Evolutionary conservation across 306 rosid genomes (phyloP), one percentile per base, ranked within the genome.

Genomic region (Senna tora): DNA sequence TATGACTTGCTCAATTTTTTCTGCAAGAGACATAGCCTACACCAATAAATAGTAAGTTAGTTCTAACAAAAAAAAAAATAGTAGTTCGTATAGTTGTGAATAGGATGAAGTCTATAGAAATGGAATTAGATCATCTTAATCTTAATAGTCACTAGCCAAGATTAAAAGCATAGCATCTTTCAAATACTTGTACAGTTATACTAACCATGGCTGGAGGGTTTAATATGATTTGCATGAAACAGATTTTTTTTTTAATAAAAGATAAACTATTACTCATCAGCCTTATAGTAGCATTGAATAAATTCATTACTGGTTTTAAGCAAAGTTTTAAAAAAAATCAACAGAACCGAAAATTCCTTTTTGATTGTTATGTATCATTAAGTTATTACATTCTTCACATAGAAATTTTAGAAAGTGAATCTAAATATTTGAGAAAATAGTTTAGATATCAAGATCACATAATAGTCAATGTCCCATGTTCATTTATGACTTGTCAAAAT

Each of bases 1-100:
- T 69, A 94, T 76, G 77, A 76, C 67, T 74, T 79, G 92, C 83
- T 77, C 74, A 51, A 94, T 89, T 77, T 77, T 84, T 75, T 91
- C 83, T 50, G 80, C 64, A 49, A 84, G 83, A 69, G 87, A 79
- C 84, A 83, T 87, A 66, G 78, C 81, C 96, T 88, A 55, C 77
- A 71, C 83, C 52, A 76, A 75, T 54, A 77, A 4, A 81, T 30
- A 73, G 19, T 10, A 64, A 65, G 57, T 38, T 61, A 9, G 1
- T n/a, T n/a, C n/a, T n/a, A n/a, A n/a, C n/a, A n/a, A n/a, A n/a
- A n/a, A n/a, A n/a, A n/a, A n/a, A 77, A 4, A 81, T 30, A 73
- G 19, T 10, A 64, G 57, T 38, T 61, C 7, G 1, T 4, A 9
- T 2, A 4, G 58, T 58, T 38, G 78, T 32, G 39, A 57, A 50